phyloP scores from a whole-genome alignment of 2,329 filamentous ascomycete genomes.

The Escovopsis sp. region DNA sequence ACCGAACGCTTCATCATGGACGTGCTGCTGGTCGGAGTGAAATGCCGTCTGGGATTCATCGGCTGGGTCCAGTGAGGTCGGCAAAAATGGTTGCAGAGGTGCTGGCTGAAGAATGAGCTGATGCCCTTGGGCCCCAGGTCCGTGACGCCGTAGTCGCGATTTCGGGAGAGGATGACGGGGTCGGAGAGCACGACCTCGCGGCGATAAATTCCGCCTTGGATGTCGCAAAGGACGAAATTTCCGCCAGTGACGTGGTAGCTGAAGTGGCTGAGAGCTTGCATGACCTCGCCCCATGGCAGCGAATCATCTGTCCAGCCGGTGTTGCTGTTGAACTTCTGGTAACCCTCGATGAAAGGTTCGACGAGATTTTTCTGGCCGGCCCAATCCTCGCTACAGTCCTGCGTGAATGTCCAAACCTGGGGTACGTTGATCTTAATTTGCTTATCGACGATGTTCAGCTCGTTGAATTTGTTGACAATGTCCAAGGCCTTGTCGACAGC shows the following conservation, averaged over 20 bases:
- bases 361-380: slow-evolving; percentile 13
- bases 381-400: not conserved
- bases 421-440: slow-evolving; percentile 22
- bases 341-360: slow-evolving; percentile 27
- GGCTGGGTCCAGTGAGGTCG: slow-evolving; percentile 9
- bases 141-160: slow-evolving; percentile 21
- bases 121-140: slow-evolving; percentile 25
- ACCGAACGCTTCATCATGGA: slow-evolving; percentile 6
- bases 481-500: slow-evolving; percentile 19
- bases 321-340: slow-evolving; percentile 31
- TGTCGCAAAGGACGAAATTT: slow-evolving; percentile 24
- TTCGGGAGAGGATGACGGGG: slow-evolving; percentile 25
- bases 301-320: slow-evolving; percentile 21
- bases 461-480: slow-evolving; percentile 23
- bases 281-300: slow-evolving; percentile 18
- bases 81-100: slow-evolving; percentile 20
- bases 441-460: slow-evolving; percentile 16
- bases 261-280: slow-evolving; percentile 30
- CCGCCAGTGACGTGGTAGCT: slow-evolving; percentile 25
- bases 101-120: slow-evolving; percentile 23
- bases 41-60: slow-evolving; percentile 1
- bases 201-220: slow-evolving; percentile 27
- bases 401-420: slow-evolving; percentile 15
- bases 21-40: slow-evolving; percentile 1
- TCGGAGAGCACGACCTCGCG: slow-evolving; percentile 23